Conservation (phyloP, 192 early-diverging fungal genomes). For the Phycomyces blakesleeanus region DNA sequence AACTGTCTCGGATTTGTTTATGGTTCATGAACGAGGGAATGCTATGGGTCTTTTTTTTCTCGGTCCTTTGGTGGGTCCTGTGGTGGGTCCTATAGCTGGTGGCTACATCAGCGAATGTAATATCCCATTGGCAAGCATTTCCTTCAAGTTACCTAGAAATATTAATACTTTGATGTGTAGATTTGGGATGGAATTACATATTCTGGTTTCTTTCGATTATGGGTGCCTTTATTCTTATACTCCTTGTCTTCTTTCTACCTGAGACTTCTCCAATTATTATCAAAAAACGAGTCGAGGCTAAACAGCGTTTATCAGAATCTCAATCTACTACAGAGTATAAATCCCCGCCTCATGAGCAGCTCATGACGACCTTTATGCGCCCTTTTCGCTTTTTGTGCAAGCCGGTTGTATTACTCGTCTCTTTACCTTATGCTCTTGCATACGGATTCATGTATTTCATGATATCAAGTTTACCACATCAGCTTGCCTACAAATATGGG, state of each 20-base stretch:
- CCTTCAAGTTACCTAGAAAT: too few relatives aligned
- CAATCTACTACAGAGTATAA: background rate
- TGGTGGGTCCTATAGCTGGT: slow-evolving; percentile 39
- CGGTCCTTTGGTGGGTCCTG: slow-evolving; percentile 38
- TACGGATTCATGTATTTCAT: slow-evolving; percentile 39
- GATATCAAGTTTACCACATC: slow-evolving; percentile 25
- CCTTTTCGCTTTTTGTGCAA: slow-evolving; percentile 23
- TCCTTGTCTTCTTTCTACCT: slow-evolving; percentile 55
- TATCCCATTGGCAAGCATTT: too few relatives aligned
- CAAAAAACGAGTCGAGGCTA: background rate
- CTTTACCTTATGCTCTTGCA: slow-evolving; percentile 20
- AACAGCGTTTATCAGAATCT: background rate
- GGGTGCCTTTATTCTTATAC: slow-evolving; percentile 44
- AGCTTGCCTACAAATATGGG: slow-evolving; percentile 13
- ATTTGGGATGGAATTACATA: slow-evolving; percentile 34
- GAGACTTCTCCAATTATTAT: slow-evolving; percentile 43
- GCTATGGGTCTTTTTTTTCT: slow-evolving; percentile 42
- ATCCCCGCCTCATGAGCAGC: background rate
- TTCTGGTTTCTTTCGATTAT: slow-evolving; percentile 57
- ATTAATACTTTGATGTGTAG: background rate
- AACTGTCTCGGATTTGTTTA: slow-evolving; percentile 39
- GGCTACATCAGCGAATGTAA: slow-evolving; percentile 39
- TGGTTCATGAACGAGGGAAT: slow-evolving; percentile 30
- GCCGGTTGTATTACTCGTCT: slow-evolving; percentile 16
- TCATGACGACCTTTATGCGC: slow-evolving; percentile 9